Conservation (phyloP, 2,329 filamentous ascomycete genomes). For the Tolypocladium guangdongense region DNA sequence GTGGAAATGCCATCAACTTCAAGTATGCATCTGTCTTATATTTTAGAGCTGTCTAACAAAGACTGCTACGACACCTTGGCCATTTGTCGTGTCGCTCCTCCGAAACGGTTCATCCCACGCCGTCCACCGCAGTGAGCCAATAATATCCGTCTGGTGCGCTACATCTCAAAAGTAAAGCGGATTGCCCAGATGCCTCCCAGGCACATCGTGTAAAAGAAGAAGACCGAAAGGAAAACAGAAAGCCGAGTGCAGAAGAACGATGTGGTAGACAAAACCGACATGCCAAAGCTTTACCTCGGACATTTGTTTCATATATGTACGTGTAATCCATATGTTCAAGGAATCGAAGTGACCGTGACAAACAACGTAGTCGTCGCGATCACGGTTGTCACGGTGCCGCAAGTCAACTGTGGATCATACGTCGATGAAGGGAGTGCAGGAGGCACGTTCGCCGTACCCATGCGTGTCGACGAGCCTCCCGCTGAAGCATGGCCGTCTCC, state of each 20-base stretch:
- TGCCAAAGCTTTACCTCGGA: neutral
- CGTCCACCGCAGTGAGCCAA: neutral
- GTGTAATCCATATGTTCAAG: slow-evolving; percentile 6
- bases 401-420: neutral
- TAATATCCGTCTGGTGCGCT: neutral
- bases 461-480: neutral
- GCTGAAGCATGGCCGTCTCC: neutral
- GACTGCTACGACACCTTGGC: neutral
- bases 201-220: neutral
- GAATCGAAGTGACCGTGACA: slow-evolving; percentile 6
- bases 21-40: neutral
- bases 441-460: neutral
- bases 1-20: neutral
- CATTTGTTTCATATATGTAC: neutral
- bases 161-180: neutral
- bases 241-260: neutral
- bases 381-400: slow-evolving; percentile 6
- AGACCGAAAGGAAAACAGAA: neutral
- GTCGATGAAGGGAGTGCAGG: neutral
- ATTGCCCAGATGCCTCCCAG: neutral
- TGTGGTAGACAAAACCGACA: neutral
- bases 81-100: neutral
- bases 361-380: slow-evolving; percentile 11
- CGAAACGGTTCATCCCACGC: neutral
- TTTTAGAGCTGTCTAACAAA: slow-evolving; percentile 1